Conservation (phyloP, 1,139 yeast genomes). For the Taiozyma sp. region DNA sequence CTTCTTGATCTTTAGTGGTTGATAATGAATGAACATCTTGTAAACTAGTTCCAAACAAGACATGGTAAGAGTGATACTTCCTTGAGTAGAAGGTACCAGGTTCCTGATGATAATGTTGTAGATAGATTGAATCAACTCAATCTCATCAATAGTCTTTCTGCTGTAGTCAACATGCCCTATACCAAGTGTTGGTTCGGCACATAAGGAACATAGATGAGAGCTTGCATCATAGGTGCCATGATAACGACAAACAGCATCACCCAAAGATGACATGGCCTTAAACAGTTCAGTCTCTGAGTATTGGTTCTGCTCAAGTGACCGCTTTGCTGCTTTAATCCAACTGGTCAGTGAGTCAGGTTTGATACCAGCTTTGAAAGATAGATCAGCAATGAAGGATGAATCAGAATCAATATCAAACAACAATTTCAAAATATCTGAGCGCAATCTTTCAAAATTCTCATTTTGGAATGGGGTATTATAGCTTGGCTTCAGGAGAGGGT, state of each 20-base stretch:
- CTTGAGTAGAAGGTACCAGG: slow-evolving; percentile 16
- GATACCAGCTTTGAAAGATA: slow-evolving; percentile 1
- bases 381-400: background rate
- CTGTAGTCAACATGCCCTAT: slow-evolving; percentile 23
- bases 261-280: slow-evolving; percentile 27
- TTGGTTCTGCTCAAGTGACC: background rate
- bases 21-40: slow-evolving; percentile 43
- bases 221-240: slow-evolving; percentile 30
- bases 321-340: slow-evolving; percentile 5
- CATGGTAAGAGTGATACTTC: slow-evolving; percentile 29
- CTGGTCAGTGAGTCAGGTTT: background rate
- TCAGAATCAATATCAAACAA: slow-evolving; percentile 1
- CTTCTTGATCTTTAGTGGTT: slow-evolving; percentile 32
- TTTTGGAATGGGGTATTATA: slow-evolving; percentile 10
- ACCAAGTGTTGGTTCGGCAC: slow-evolving; percentile 30
- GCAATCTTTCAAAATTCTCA: slow-evolving; percentile 8
- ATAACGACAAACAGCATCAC: slow-evolving; percentile 38
- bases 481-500: background rate
- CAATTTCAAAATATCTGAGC: slow-evolving; percentile 6
- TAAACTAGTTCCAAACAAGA: slow-evolving; percentile 41
- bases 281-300: slow-evolving; percentile 3
- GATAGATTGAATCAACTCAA: slow-evolving; percentile 12
- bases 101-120: slow-evolving; percentile 22
- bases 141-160: slow-evolving; percentile 23
- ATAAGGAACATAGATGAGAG: slow-evolving; percentile 34